Base-by-base conservation (phyloP, 139 green algal species). In the Parachlorella kessleri region DNA sequence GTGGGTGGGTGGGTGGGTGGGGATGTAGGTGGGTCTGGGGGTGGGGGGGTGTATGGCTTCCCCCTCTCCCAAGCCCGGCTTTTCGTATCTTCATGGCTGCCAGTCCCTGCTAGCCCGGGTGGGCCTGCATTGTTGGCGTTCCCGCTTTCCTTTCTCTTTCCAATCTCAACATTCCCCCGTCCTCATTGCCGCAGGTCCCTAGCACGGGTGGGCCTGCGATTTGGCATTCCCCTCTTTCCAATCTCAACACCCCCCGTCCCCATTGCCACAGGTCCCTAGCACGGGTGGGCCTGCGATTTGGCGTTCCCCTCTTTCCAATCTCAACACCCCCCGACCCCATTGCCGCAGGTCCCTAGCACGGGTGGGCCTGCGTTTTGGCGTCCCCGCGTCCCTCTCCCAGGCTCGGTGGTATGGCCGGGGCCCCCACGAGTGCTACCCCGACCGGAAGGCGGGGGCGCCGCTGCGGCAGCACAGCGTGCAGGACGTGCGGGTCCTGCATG, bases 391-490 rank as follows among this genome's bases (percentile, higher is more conserved):
- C 4, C 77, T 88, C 39, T 48, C 65, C 24, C 28, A 65, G 28
- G 82, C 90, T 26, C n/a, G 66, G 14, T 98, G 93, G 92, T 91
- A 90, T 55, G 95, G 95, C 10, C 63, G 82, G 2, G 96, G 96
- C 3, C 96, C 95, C 0, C 93, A 98, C 70, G 96, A 99, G 84
- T 95, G 88, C 85, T 99, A 99, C 87, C 38, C 74, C 30, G 96
- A 99, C 80, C 85, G 96, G 37, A 91, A 96, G 80, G 70, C 69
- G 0, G 83, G 79, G 2, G 92, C 90, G 3, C 69, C 70, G 23
- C n/a, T 91, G 30, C 63, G 79, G 68, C 40, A 41, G 35, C 79
- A 91, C 70, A 10, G 6, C 23, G 78, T 76, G 3, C 39, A 59
- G 0, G 3, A 37, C 10, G 81, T 95, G 0, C 21, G 70, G 2